Conservation (phyloP, 2,329 filamentous ascomycete genomes). For the Geosmithia flava region DNA sequence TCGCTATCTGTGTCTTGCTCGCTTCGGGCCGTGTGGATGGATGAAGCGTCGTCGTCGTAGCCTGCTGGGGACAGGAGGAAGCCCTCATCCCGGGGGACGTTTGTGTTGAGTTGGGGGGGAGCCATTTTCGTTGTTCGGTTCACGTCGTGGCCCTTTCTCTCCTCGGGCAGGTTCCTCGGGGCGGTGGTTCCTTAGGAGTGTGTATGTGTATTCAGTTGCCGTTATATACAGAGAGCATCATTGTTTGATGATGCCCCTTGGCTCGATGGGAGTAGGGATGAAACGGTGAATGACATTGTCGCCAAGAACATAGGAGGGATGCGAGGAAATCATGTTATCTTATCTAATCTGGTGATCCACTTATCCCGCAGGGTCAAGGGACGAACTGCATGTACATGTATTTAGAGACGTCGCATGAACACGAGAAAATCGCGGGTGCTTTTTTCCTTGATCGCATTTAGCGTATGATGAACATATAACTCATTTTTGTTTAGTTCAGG, state of each 20-base stretch:
- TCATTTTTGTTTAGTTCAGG: too few relatives aligned
- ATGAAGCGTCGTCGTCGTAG: constrained; percentile 59
- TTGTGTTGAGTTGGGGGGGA: background rate
- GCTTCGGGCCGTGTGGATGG: constrained; percentile 47
- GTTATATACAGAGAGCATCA: background rate
- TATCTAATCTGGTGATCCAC: background rate
- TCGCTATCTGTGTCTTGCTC: constrained; percentile 69
- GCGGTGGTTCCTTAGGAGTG: too few relatives aligned
- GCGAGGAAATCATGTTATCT: background rate
- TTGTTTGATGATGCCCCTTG: background rate
- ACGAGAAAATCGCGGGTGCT: too few relatives aligned
- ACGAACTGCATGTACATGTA: too few relatives aligned
- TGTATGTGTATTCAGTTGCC: background rate
- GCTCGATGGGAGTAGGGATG: background rate
- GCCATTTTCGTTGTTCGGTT: background rate
- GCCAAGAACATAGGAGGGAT: background rate
- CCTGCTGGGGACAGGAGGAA: constrained; percentile 49
- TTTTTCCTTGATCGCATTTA: too few relatives aligned
- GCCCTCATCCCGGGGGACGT: background rate
- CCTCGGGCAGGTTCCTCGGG: background rate
- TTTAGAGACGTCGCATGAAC: too few relatives aligned
- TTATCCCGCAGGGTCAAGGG: background rate
- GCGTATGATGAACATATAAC: too few relatives aligned
- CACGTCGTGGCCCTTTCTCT: background rate
- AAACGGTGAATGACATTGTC: background rate